These are phyloP conservation scores for Candolleomyces aberdarensis DNA, from an alignment of 768 basidiomycete genomes.

Conservation along the genomic window DNA sequence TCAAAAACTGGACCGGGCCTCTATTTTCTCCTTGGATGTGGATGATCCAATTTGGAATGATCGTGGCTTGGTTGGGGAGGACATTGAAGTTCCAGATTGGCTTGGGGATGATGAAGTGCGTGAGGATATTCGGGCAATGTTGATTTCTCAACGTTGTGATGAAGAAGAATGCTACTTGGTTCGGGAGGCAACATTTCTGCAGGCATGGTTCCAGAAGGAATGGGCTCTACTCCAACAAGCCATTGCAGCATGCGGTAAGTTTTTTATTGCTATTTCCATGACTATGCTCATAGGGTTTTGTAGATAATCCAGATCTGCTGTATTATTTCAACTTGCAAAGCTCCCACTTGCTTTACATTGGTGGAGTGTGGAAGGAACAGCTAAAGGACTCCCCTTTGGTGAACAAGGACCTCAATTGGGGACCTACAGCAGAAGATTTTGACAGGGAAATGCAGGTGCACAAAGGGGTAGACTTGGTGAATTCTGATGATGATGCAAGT, in stretches of 20 bases:
- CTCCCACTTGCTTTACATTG: too few relatives aligned
- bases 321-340: too few relatives aligned
- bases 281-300: too few relatives aligned
- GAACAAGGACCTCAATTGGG: too few relatives aligned
- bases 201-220: conserved; percentile 24
- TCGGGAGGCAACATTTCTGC: conserved; percentile 17
- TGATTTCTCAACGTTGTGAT: conserved; percentile 21
- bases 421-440: too few relatives aligned
- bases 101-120: conserved; percentile 22
- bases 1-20: conserved; percentile 14
- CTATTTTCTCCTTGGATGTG: conserved; percentile 30
- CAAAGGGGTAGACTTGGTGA: too few relatives aligned
- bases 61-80: conserved; percentile 21
- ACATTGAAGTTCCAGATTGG: conserved; percentile 21
- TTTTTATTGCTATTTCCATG: neutral
- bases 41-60: conserved; percentile 36
- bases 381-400: too few relatives aligned
- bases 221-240: conserved; percentile 13
- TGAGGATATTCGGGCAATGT: conserved; percentile 25
- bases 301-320: too few relatives aligned
- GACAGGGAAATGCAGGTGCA: too few relatives aligned
- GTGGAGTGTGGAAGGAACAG: too few relatives aligned
- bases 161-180: conserved; percentile 23
- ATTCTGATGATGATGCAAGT: too few relatives aligned
- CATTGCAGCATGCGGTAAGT: neutral